Conservation (phyloP, 768 basidiomycete species). For the Mycena venus region DNA sequence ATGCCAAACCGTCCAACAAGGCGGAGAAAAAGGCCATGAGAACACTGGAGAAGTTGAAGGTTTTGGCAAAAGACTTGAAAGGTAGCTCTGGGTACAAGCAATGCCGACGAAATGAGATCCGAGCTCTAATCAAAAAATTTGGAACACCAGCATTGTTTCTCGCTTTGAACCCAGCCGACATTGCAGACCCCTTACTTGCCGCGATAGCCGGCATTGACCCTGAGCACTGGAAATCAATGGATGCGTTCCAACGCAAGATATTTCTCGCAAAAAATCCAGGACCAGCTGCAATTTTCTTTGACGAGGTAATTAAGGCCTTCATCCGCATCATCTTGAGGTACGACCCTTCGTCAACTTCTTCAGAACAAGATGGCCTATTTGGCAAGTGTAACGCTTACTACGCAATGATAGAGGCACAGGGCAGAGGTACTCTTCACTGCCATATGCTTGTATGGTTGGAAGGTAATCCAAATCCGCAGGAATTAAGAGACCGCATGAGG, state of each 20-base stretch:
- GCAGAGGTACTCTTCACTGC: not conserved
- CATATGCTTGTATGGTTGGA: not conserved
- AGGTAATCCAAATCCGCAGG: not conserved
- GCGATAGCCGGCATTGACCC: no score
- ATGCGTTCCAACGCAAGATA: no score
- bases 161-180: not conserved
- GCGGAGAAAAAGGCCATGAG: no score
- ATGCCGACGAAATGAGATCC: not conserved
- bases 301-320: no score
- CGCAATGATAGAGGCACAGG: not conserved
- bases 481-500: not conserved
- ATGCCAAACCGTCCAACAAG: no score
- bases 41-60: no score
- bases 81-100: not conserved
- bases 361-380: not conserved
- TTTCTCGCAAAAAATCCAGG: no score
- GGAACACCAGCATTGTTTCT: not conserved
- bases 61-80: no score
- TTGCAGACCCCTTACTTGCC: not conserved
- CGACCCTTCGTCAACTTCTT: no score
- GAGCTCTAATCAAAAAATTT: not conserved
- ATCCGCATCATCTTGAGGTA: no score
- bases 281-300: no score
- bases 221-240: no score
- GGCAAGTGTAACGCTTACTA: not conserved